Evolutionary conservation across 495 filamentous ascomycete genomes (phyloP), one percentile per base, ranked within the genome.

Genomic region (Beverwykella pulmonaria): DNA sequence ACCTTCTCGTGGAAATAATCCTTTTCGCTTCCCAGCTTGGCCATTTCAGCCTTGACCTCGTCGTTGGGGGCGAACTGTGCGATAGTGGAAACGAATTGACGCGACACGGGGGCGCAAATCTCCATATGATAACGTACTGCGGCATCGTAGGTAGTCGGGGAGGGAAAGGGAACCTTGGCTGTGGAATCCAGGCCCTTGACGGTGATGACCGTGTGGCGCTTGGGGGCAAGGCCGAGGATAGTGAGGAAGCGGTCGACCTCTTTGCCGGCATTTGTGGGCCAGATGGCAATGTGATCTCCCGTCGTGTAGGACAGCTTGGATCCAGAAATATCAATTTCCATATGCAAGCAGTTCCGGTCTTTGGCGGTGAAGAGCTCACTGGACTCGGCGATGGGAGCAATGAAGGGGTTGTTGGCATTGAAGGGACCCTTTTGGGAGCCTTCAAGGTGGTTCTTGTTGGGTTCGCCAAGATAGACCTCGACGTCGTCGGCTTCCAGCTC

Each of bases 51-150:
- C 79, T 96, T 97, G 72, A 84, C 80, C 12, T 82, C 79, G 59
- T 97, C 92, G 72, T 90, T 89, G 19, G 94, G 94, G 27, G 95
- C 90, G 72, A 99, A 99, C 25, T 90, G 83, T 67, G 95, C 91
- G 19, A 99, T 80, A 14, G 88, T 88, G 10, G 91, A 86, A 44
- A 99, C 80, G 74, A 97, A 96, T 75, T 99, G 94, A 81, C 94
- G 95, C 50, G 94, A 99, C 17, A 98, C 91, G 12, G 94, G 90
- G 27, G 91, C 92, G 76, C 92, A 90, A 68, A 96, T 95, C 81
- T 99, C 94, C 86, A 98, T 89, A 78, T 99, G 94, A 80, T 97
- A 99, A 53, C 94, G 92, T 54, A 91, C 82, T 59, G 92, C 90
- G 48, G 93, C 90, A 80, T 98, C 94, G 77, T 92, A 98, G 23